phyloP scores from a whole-genome alignment of 2,329 filamentous ascomycete genomes.

The Xylariaceae sp. region DNA sequence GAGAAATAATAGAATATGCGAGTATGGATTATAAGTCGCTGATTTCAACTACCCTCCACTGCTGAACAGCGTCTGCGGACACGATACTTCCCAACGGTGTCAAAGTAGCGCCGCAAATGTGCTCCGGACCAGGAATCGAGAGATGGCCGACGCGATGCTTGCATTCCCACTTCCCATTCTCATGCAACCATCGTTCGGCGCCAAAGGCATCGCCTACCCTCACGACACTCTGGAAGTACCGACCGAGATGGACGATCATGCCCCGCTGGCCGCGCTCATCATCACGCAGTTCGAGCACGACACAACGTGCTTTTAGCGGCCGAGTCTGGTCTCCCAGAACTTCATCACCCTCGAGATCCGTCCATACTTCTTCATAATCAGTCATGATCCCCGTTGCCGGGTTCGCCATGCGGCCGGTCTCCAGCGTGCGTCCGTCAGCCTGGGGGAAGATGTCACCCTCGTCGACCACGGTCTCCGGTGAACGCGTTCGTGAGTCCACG shows the following conservation, averaged over 20 bases:
- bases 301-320: constrained; percentile 23
- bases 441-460: constrained; percentile 50
- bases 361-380: constrained; percentile 65
- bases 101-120: constrained; percentile 2
- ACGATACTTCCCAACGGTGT: constrained; percentile 21
- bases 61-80: constrained; percentile 18
- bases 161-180: constrained; percentile 33
- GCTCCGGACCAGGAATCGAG: constrained; percentile 33
- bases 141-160: constrained; percentile 34
- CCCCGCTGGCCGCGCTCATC: constrained; percentile 38
- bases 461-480: constrained; percentile 40
- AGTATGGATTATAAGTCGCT: constrained; percentile 13
- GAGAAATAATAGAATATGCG: not conserved
- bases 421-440: constrained; percentile 38
- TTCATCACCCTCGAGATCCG: constrained; percentile 39
- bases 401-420: constrained; percentile 57
- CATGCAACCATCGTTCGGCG: constrained; percentile 53
- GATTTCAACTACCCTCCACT: constrained; percentile 35
- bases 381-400: constrained; percentile 46
- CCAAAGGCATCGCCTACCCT: constrained; percentile 39
- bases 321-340: constrained; percentile 4
- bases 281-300: constrained; percentile 40
- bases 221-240: constrained; percentile 52
- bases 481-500: constrained; percentile 49
- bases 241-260: constrained; percentile 48